phyloP scores from a whole-genome alignment of 805 yeast species.

The Priceomyces medius region DNA sequence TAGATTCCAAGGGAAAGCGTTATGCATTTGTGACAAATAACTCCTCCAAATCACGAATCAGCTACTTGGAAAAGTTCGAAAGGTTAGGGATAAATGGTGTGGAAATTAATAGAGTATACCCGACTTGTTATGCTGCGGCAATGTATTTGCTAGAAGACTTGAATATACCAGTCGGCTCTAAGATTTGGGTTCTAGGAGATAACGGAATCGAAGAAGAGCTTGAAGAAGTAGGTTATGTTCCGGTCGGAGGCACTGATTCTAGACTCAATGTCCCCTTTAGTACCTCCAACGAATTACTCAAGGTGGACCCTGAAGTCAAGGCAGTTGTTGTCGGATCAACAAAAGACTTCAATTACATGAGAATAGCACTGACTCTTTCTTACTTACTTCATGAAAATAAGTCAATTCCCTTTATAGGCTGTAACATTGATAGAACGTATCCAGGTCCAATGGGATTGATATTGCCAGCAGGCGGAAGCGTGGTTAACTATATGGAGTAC shows the following conservation, averaged over 20 bases:
- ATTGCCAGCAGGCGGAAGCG: constrained; percentile 43
- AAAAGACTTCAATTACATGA: constrained; percentile 34
- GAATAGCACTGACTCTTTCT: constrained; percentile 37
- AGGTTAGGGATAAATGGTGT: constrained; percentile 29
- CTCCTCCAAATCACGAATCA: constrained; percentile 33
- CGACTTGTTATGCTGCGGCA: constrained; percentile 40
- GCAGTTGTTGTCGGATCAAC: constrained; percentile 44
- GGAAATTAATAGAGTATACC: constrained; percentile 29
- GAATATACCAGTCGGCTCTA: constrained; percentile 27
- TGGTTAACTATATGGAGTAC: constrained; percentile 37
- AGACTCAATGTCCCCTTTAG: constrained; percentile 25
- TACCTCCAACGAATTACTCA: constrained; percentile 23
- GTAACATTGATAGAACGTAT: constrained; percentile 41
- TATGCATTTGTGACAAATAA: constrained; percentile 40
- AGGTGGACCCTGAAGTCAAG: constrained; percentile 36
- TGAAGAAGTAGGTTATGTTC: constrained; percentile 28
- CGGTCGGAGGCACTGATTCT: constrained; percentile 36
- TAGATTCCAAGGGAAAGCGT: constrained; percentile 23
- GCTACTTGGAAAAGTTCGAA: constrained; percentile 31
- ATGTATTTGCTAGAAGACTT: constrained; percentile 21
- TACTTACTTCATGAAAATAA: constrained; percentile 32
- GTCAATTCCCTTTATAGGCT: constrained; percentile 36
- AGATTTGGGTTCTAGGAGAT: constrained; percentile 43
- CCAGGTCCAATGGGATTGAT: constrained; percentile 39
- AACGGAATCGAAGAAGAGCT: constrained; percentile 37